Conservation (phyloP, 2,329 filamentous ascomycete species). For the Setomelanomma holmii region DNA sequence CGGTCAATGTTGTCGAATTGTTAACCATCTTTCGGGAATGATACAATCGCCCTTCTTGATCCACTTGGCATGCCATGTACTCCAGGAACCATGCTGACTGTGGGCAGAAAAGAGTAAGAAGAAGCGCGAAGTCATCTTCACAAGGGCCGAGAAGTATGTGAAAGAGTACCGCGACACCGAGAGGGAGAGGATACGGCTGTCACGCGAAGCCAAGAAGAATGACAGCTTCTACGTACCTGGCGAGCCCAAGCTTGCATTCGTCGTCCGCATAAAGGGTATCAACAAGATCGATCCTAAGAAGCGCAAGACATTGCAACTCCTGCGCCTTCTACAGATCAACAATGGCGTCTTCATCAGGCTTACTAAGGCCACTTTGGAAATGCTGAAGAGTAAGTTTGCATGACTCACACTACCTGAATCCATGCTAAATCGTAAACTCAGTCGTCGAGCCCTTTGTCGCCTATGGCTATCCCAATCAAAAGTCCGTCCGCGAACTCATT, state of each 20-base stretch:
- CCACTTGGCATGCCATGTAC: slow-evolving; percentile 21
- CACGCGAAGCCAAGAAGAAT: slow-evolving; percentile 86
- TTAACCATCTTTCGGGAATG: slow-evolving; percentile 99
- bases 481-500: slow-evolving; percentile 97
- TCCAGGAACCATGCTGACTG: slow-evolving; percentile 42
- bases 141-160: slow-evolving; percentile 99
- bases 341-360: slow-evolving; percentile 98
- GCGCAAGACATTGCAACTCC: slow-evolving; percentile 99
- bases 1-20: slow-evolving; percentile 96
- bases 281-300: slow-evolving; percentile 99
- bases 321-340: slow-evolving; percentile 99
- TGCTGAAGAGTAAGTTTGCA: slow-evolving; percentile 73
- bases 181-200: slow-evolving; percentile 96
- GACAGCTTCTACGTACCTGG: slow-evolving; percentile 94
- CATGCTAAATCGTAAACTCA: slow-evolving; percentile 4
- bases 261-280: slow-evolving; percentile 99
- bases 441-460: slow-evolving; percentile 98
- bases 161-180: slow-evolving; percentile 99
- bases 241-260: slow-evolving; percentile 95
- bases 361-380: slow-evolving; percentile 97
- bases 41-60: slow-evolving; percentile 53
- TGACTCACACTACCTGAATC: slow-evolving; percentile 30
- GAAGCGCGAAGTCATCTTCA: slow-evolving; percentile 99
- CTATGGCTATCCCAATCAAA: slow-evolving; percentile 99
- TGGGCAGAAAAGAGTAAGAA: slow-evolving; percentile 86